A percentile compares a stretch with the other conserved stretches of the same genome.
Conservation (phyloP, 73 alveolate species). For the Paramecium sonneborni region DNA sequence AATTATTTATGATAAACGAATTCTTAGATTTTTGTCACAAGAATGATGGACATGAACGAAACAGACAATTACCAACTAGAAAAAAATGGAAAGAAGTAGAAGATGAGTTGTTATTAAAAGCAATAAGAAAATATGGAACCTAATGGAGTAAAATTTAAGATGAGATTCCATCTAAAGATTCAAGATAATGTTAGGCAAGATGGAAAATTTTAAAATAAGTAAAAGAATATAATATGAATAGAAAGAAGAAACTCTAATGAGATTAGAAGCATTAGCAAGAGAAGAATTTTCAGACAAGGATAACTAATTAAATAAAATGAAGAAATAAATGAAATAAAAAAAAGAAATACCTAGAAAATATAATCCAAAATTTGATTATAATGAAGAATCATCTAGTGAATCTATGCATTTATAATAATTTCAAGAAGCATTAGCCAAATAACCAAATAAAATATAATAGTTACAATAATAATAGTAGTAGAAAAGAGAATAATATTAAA, state of each 20-base stretch:
- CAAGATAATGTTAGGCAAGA: slow-evolving; percentile 10
- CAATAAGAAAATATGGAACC: neutral
- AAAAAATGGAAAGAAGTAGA: slow-evolving; percentile 26
- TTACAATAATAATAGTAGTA: neutral
- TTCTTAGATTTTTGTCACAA: neutral
- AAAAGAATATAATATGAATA: neutral
- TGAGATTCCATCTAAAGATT: neutral
- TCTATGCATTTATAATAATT: neutral
- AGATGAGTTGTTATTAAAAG: neutral
- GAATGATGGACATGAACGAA: slow-evolving; percentile 5
- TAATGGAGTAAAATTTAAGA: slow-evolving; percentile 9
- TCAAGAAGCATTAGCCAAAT: neutral
- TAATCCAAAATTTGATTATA: neutral
- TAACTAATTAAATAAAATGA: neutral
- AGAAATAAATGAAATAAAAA: neutral
- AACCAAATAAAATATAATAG: neutral
- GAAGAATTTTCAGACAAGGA: neutral
- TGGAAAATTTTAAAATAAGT: neutral
- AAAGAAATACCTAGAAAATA: neutral
- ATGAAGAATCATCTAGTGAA: neutral
- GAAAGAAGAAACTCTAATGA: neutral
- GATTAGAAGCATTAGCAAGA: neutral
- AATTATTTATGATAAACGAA: neutral
- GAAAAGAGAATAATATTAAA: neutral
- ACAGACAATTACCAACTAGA: neutral